Base-by-base conservation (phyloP, 768 basidiomycete genomes). In the Serendipita sp. region DNA sequence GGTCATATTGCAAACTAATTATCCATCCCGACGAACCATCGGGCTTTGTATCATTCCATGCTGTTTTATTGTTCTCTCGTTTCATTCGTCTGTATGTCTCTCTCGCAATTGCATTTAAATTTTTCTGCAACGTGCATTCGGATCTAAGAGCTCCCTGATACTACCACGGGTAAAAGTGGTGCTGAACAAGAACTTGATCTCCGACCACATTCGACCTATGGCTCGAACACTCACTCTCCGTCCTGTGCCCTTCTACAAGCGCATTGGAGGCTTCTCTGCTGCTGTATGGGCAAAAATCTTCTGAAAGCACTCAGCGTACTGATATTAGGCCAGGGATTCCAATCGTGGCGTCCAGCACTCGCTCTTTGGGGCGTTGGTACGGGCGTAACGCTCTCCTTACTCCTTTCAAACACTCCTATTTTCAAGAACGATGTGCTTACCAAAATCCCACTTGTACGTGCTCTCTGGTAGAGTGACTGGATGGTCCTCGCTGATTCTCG, bases 371-470 rank as follows among this genome's bases (percentile, higher is more conserved):
- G 87, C 64, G 74, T 78, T 63, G 84, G 86, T 67, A 79, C 76
- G 67, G 87, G 89, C 63, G 76, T 83, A 36, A 80, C 82, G 60
- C 85, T 68, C 60, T 40, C 64, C 44, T 70, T 89, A 86, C 67
- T 91, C 40, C 79, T 91, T 62, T 91, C 89, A 3, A 87, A 88
- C 55, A 91, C 88, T 0, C 90, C 90, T n/a, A 78, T 90, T 46
- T 86, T 92, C 67, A 86, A 82, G 75, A 83, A 84, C 45, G 86
- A 83, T 70, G 71, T 91, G 66, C 75, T 92, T 45, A 73, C 81
- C 66, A 88, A 90, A 69, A 73, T 87, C 43, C 90, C 90, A 2
- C 69, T 88, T 62, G 90, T 91, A 71, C 72, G 85, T 74, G 48
- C 55, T 67, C 65, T 63, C 53, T 40, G 63, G 43, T 44, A 53